Percentiles rank a stretch among this genome's conserved stretches.
Conservation (phyloP, 257 asterid species). For the Handroanthus guayacan region DNA sequence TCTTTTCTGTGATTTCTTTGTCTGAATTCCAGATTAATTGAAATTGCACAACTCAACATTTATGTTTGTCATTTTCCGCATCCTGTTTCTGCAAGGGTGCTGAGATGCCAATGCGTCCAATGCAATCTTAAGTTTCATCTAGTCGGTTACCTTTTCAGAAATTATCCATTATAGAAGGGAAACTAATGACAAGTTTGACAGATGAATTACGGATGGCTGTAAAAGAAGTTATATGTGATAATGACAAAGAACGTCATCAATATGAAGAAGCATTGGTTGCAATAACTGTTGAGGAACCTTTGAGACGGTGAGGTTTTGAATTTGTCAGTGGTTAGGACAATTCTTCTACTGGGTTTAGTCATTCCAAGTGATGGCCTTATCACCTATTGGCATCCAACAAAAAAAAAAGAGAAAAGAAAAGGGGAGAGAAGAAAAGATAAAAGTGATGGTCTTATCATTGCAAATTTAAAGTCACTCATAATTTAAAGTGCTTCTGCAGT, state of each 20-base stretch:
- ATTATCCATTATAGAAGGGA: conserved; percentile 7
- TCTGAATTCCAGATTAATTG: not conserved
- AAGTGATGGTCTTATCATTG: conserved; percentile 9
- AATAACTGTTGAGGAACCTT: conserved; percentile 84
- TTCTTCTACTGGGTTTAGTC: conserved; percentile 4
- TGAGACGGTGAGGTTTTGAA: conserved; percentile 73
- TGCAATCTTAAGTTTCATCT: conserved; percentile 20
- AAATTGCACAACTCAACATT: not conserved
- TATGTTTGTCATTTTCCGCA: not conserved
- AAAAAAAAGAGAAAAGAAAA: no score
- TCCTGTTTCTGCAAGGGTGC: conserved; percentile 1
- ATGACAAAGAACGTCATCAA: conserved; percentile 57
- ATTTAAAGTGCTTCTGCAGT: conserved; percentile 51
- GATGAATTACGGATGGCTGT: conserved; percentile 97
- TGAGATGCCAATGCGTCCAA: conserved; percentile 5
- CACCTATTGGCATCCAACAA: not conserved
- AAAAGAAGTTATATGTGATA: conserved; percentile 87
- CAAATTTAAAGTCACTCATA: conserved; percentile 24
- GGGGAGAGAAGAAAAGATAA: no score
- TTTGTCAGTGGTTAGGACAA: conserved; percentile 14
- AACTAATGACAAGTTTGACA: conserved; percentile 38
- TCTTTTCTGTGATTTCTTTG: not conserved
- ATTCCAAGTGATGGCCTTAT: conserved; percentile 11
- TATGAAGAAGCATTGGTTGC: conserved; percentile 92
- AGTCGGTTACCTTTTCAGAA: conserved; percentile 1